Evolutionary conservation across 495 filamentous ascomycete genomes (phyloP), one percentile per base, ranked within the genome.

Genomic region (Neurospora tetrasperma): DNA sequence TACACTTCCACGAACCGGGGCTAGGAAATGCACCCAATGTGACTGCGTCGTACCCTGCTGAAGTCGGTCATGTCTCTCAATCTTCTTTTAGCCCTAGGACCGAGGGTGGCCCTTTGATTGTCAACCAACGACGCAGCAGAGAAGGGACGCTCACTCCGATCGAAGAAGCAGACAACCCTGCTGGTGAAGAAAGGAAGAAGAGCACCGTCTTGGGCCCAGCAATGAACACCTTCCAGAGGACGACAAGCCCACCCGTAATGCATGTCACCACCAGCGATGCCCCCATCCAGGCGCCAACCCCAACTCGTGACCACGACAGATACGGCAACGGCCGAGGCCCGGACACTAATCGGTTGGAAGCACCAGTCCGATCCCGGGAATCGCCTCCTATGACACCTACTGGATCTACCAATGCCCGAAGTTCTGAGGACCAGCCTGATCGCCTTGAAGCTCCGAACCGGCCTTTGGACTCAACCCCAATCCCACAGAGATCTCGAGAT

Each of bases 21-120:
- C 71, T 12, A 66, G 42, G 46, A 23, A 14, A 14, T 16, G 73
- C 23, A 14, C 70, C 71, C 12, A 42, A 71, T 9, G n/a, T 73
- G 14, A 54, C 73, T 5, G 71, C 78, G 1, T 11, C 74, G 42
- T 78, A 75, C 44, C 75, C 78, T 2, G 59, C 41, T 8, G 73
- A 71, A 14, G 41, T 43, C n/a, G 35, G 43, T 7, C 8, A 54
- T 38, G 54, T 66, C 23, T 14, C 48, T 0, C 48, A 59, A 14
- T 59, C 48, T 14, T 20, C 48, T 20, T 7, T 27, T 11, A 14
- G 48, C 48, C 11, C 20, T 59, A 12, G 48, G 12, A 66, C 54
- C 54, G 54, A 66, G 54, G 54, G 27, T 66, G 54, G 54, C 5
- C 27, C 54, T 9, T 66, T 27, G 27, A 66, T 35, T 66, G 14